Conservation (phyloP, 768 basidiomycete genomes). For the Mycena latifolia region DNA sequence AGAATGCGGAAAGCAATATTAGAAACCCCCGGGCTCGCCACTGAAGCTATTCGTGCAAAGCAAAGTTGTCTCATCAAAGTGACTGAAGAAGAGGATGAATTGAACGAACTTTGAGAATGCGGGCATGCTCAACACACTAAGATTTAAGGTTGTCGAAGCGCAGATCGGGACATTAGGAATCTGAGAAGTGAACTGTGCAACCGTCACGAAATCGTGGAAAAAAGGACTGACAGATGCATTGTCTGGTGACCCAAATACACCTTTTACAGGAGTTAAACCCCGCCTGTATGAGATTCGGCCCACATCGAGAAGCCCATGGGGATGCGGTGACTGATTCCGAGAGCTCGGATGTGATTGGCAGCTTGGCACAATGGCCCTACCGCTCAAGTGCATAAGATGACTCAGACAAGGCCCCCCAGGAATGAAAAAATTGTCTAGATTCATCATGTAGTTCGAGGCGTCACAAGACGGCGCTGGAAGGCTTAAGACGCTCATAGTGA, state of each 20-base stretch:
- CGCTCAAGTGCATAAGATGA: too few relatives aligned
- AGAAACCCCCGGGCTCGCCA: too few relatives aligned
- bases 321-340: not conserved
- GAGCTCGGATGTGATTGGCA: too few relatives aligned
- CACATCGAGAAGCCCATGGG: constrained; percentile 4
- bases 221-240: not conserved
- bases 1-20: too few relatives aligned
- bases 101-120: not conserved
- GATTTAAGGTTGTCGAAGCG: constrained; percentile 10
- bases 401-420: too few relatives aligned
- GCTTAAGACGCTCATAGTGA: too few relatives aligned
- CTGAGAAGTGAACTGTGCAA: not conserved
- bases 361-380: too few relatives aligned
- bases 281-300: not conserved
- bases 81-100: not conserved
- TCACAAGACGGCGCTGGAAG: too few relatives aligned
- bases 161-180: not conserved
- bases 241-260: constrained; percentile 31
- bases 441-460: too few relatives aligned
- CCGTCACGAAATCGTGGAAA: not conserved
- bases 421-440: too few relatives aligned
- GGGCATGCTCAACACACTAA: not conserved
- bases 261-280: constrained; percentile 7
- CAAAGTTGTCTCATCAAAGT: too few relatives aligned
- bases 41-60: too few relatives aligned